Base-by-base conservation (phyloP, 768 basidiomycete genomes). In the Boletellus ananiceps region DNA sequence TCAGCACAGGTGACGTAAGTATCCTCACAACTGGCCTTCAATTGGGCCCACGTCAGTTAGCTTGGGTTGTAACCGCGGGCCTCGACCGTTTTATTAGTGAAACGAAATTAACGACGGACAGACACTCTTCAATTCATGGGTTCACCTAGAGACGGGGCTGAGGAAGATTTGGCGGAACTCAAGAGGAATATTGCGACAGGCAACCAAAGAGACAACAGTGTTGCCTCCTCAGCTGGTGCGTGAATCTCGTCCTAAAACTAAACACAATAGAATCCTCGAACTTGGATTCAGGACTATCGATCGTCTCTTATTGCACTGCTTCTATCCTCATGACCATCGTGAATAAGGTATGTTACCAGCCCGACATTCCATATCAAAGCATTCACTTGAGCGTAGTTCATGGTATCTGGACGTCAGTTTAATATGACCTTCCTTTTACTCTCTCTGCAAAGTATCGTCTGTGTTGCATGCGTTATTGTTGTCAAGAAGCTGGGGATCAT, bases 401-500 rank as follows among this genome's bases (percentile, higher is more conserved):
- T 98, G 49, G 95, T 98, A 7, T 97, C 94, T 2, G 96, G 96
- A 5, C 76, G 76, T 27, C 69, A 88, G 58, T 99, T 98, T 70
- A 91, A 88, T 56, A 98, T 98, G 96, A 98, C 89, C 57, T 98
- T 98, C 64, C 75, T 98, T 38, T 80, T 99, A 35, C 77, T 98
- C 33, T 84, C 86, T 49, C 88, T 97, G 48, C 96, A 99, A 65
- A 91, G 90, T 2, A 69, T 78, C 27, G 94, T 99, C 56, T 97
- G 93, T 67, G 81, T 88, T 15, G 63, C 74, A 2, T 91, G 87
- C 63, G 96, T 98, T 16, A 60, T 73, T 19, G 46, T 70, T 1
- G 85, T 83, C 54, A 98, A 95, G 71, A 83, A 74, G 53, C 39
- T 82, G 9, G 83, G 89, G 25, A 63, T 94, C 36, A 90, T 95